Base-by-base conservation (phyloP, 169 alveolate genomes). In the Cryptosporidium bovis region DNA sequence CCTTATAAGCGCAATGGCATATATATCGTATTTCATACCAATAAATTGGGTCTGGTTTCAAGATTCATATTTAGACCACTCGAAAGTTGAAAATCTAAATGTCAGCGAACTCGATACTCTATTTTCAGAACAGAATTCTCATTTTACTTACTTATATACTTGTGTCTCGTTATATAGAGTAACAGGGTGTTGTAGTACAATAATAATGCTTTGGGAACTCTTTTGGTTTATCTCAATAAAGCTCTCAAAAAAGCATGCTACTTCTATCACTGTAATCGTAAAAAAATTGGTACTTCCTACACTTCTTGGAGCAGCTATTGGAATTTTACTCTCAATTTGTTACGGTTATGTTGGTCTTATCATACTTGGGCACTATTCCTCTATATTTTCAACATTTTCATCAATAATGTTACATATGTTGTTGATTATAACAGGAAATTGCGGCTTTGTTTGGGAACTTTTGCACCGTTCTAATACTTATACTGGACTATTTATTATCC, bases 231-330 rank as follows among this genome's bases (percentile, higher is more conserved):
- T 77, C 16, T 34, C 64, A 12, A 27, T 77, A 18, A 77, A 77
- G 55, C 20, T 77, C 13, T 77, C 85, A 34, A 58, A 77, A 0
- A 77, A 77, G 18, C 85, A 77, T 60, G 85, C 85, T 7, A 77
- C 71, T 33, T 77, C 85, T n/a, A 40, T 77, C 36, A 60, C 85
- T 18, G 85, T 77, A 46, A 62, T 62, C 10, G 71, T 77, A 44
- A 77, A 77, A 44, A 77, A 77, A 77, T 18, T 77, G 24, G 62
- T 71, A 1, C 46, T 77, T 77, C 85, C 85, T 15, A 60, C 62
- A 20, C 27, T 77, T n/a, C 12, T 62, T 58, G 69, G 44, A 12
- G 77, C 64, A 1, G 8, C 40, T 24, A 20, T 77, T 51, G 31
- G 65, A 7, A 6, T 62, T 24, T 10, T 77, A 12, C 64, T 77